Evolutionary conservation across 2,329 filamentous ascomycete species (phyloP), one percentile per base, ranked within the genome.

Genomic region (Metarhizium brunneum): DNA sequence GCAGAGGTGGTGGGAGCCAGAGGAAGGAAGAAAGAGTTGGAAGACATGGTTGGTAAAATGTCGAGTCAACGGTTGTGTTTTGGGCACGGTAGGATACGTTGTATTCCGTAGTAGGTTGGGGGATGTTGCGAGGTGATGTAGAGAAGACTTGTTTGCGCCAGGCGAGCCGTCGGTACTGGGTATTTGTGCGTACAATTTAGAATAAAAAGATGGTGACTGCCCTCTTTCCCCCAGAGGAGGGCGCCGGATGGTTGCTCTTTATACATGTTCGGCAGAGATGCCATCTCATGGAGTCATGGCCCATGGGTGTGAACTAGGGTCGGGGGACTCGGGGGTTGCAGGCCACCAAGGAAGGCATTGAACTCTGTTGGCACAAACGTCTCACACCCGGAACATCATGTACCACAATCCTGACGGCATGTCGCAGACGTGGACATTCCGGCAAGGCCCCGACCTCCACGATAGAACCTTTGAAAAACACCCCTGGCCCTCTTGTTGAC

Each of bases 1-100:
- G 73, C 68, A 16, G 81, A 84, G 35, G 77, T 82, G 63, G 75
- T 74, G 45, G 82, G 82, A n/a, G 79, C 80, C 52, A 85, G 75
- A 35, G 77, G 75, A 59, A 85, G 76, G 72, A 85, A 85, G 56
- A 60, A 57, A 32, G 20, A 55, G 54, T 52, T 54, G 52, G 63
- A 53, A 54, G 54, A 53, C 58, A 55, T 61, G 45, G 48, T 48
- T 43, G 18, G 32, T 35, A 35, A 11, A 8, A 18, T 18, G 4
- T 25, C 20, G 29, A 32, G 25, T 18, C 16, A 18, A 18, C 16
- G 20, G 47, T 32, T 30, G 11, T 8, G 7, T 32, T 32, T 32
- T 10, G 36, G 29, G 13, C 32, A 30, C 29, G 2, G 32, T 36
- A 11, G 32, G 7, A 16, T 4, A 11, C 4, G 42, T 20, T 16